Evolutionary conservation across 305 asterid genomes (phyloP), one percentile per base, ranked within the genome.

Genomic region (Rubia occidens): DNA sequence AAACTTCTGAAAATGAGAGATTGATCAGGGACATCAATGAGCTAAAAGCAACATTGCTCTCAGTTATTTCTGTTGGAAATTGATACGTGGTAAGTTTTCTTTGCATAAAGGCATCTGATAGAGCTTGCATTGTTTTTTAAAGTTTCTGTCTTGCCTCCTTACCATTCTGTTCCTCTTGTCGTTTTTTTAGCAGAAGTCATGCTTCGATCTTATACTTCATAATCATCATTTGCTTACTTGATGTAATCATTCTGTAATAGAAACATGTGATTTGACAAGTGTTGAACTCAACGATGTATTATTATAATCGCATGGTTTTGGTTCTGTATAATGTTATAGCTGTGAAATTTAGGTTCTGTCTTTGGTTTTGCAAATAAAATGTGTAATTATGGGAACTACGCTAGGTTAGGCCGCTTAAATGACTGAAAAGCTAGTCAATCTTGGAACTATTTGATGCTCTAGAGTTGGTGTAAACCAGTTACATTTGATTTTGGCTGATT

Each of bases 21-120:
- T 67, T 82, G 77, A 75, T 74, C 32, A 72, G 71, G 69, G 80
- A 79, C 54, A 72, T 79, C 29, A 74, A 62, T 42, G 85, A 82
- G 72, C 56, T 82, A 54, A 82, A 76, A 74, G 66, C 74, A 67
- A 82, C 85, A 2, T 49, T 79, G 68, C 77, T 77, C 39, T 70
- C 79, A 21, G 59, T 59, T 60, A 72, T 79, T 62, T 74, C 79
- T 24, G 15, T 18, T 11, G 42, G 79, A 65, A n/a, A 39, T 14
- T 54, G 73, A 74, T 47, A 64, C 44, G 60, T 39, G 77, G 71
- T 80, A 63, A 72, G 45, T 11, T 35, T 55, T 45, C 54, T 63
- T 53, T 39, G 35, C 29, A 49, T 29, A 3, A 32, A 66, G 62
- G 26, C 61, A 39, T 43, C 68, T 39, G 3, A 14, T 49, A 14